Evolutionary conservation across 2,329 filamentous ascomycete genomes (phyloP).

Genomic region (Beauveria sp.): DNA sequence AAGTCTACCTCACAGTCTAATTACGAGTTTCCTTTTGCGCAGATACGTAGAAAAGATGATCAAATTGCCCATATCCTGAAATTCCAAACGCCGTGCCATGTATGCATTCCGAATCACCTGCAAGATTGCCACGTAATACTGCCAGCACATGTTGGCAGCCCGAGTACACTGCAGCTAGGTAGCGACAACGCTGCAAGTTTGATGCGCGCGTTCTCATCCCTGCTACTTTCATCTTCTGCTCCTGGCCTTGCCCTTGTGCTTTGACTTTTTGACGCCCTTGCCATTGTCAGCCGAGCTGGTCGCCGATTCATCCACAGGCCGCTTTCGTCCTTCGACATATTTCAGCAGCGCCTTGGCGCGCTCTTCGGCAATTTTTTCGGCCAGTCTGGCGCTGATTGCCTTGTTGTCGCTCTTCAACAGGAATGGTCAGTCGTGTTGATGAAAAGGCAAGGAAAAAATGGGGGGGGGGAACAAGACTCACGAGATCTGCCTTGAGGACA

Average conservation of each 20-base stretch:
- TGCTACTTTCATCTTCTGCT: not conserved
- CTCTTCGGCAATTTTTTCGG: conserved; percentile 50
- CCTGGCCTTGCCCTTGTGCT: conserved; percentile 21
- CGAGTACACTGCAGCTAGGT: not conserved
- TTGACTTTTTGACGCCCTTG: conserved; percentile 23
- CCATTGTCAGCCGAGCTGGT: conserved; percentile 19
- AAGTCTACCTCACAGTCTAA: too few species aligned
- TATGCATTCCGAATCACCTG: not conserved
- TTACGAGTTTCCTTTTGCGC: too few species aligned
- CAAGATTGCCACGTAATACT: not conserved
- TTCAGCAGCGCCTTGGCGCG: conserved; percentile 44
- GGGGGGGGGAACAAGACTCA: conserved; percentile 30
- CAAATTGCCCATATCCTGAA: not conserved
- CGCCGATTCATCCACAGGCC: conserved; percentile 27
- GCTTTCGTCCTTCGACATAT: conserved; percentile 37
- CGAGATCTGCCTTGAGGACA: conserved; percentile 75
- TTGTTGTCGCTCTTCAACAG: conserved; percentile 40
- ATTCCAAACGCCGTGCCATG: not conserved
- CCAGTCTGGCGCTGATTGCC: conserved; percentile 41
- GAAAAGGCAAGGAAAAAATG: too few species aligned
- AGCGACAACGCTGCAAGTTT: too few species aligned
- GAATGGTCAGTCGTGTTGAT: conserved; percentile 10
- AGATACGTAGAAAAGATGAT: not conserved
- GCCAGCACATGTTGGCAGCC: not conserved
- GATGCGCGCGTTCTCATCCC: not conserved